phyloP scores from a whole-genome alignment of 164 flowering plant genomes.

The Umbilicus rupestris region DNA sequence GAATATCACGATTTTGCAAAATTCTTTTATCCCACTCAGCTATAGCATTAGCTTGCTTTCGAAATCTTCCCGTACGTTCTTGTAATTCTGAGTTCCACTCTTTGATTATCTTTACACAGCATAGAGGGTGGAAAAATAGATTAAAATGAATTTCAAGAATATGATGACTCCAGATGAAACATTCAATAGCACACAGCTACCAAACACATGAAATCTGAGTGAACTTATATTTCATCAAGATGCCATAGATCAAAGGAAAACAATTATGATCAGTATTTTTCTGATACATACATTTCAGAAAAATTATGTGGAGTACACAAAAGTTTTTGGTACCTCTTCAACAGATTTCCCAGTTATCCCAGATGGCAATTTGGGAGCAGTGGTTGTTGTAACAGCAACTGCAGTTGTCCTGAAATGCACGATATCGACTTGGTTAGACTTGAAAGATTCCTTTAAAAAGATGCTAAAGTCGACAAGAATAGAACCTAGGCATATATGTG shows the following conservation, averaged over 20 bases:
- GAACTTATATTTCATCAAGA: background rate
- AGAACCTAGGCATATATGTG: background rate
- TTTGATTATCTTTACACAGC: conserved; percentile 60
- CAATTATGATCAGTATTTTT: background rate
- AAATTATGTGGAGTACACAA: too few species aligned
- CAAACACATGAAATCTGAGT: background rate
- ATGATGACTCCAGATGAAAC: background rate
- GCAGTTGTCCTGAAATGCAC: conserved; percentile 38
- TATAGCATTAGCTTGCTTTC: conserved; percentile 86
- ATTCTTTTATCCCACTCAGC: conserved; percentile 97
- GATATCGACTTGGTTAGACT: background rate
- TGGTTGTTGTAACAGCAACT: conserved; percentile 27
- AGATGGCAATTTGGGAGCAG: conserved; percentile 83
- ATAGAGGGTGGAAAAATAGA: background rate
- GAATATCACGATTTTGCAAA: conserved; percentile 81
- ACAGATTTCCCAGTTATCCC: conserved; percentile 92
- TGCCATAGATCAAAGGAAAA: background rate
- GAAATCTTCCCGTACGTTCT: conserved; percentile 84
- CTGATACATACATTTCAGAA: background rate
- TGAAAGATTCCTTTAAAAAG: background rate
- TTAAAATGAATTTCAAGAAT: background rate
- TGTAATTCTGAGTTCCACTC: conserved; percentile 97
- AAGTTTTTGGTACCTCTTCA: conserved; percentile 61
- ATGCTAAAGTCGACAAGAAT: background rate
- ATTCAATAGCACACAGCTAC: background rate